Evolutionary conservation across 2,329 filamentous ascomycete genomes (phyloP), one percentile per base, ranked within the genome.

Genomic region (Fusarium concolor): DNA sequence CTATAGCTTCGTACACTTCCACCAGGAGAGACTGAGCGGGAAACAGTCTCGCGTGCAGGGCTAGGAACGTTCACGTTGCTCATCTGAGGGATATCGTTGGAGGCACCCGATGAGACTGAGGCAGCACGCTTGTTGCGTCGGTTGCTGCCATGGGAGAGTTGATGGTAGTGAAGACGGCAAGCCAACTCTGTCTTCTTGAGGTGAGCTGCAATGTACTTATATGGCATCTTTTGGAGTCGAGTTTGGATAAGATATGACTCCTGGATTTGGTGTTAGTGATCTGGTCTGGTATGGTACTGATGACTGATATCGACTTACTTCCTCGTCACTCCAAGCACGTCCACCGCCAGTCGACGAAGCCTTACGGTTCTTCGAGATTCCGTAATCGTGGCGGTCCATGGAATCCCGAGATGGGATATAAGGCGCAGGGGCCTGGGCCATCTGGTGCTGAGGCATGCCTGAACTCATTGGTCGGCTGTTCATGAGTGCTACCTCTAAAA

Each of bases 141-240:
- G 81, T 92, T 92, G 82, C 87, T 92, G 60, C 92, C 92, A 77
- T 94, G 92, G 68, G 90, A 93, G 67, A 96, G 86, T 76, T 96
- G 92, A 76, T 96, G 92, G 77, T 93, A 95, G 80, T 96, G 93
- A 66, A 96, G 86, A 67, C 93, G 92, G 81, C 92, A 96, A 46
- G 92, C 92, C 62, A 96, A 84, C 81, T 96, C 92, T 1, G 92
- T 96, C 84, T 96, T 96, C 81, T 94, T 93, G 71, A 96, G 83
- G 73, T 94, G 90, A 61, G 90, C 88, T 60, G 92, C 92, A 76
- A 96, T 96, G 77, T 95, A 92, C 84, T 95, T 96, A 81, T 96
- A 96, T 1, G 92, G 92, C 89, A 95, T 93, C 81, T 95, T 95
- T 75, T 94, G 91, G 74, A 92, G 87, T 60, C 92, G 91, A 63